Evolutionary conservation across 257 asterid genomes (phyloP), one percentile per base, ranked within the genome.

Genomic region (Echium plantagineum): DNA sequence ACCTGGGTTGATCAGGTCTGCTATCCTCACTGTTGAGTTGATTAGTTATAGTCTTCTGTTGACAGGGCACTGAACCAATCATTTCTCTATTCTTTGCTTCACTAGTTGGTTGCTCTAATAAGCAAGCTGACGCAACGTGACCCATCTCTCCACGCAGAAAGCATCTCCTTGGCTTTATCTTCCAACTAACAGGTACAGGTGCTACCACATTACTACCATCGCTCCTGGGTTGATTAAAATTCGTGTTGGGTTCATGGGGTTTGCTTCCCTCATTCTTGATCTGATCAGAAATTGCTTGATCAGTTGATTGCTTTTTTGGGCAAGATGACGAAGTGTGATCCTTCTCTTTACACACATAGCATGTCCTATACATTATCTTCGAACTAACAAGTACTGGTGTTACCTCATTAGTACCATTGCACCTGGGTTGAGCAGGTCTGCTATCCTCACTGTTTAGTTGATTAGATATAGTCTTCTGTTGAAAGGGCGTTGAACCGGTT

Each of bases 281-380:
- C 5, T 30, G 30, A 56, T 62, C 72, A 55, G 72, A 52, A 68
- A 66, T 76, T 19, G 62, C 61, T 10, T 32, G 67, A 49, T 71
- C 87, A 42, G 75, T 74, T 30, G 77, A 73, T 72, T 66, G 75
- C 60, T 55, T 75, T 66, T 81, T 83, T 19, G 90, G 94, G 75
- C 97, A 89, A 61, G 85, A 63, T 1, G 94, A 85, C 7, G 90
- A 83, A 60, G 84, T 81, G 62, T 91, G 98, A 24, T 94, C 98
- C 5, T 74, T 75, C 69, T 85, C 95, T 48, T 94, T 94, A 58
- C 98, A 85, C 67, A 79, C 94, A 5, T 86, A 89, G 65, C 98
- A 90, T 20, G 88, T 83, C 51, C 98, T 78, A 65, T 93, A 78
- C 78, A 83, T 79, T 61, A 87, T 83, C 78, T 90, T 90, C 26